Conservation (phyloP, 129 eudicot genomes). For the Dittrichia graveolens region DNA sequence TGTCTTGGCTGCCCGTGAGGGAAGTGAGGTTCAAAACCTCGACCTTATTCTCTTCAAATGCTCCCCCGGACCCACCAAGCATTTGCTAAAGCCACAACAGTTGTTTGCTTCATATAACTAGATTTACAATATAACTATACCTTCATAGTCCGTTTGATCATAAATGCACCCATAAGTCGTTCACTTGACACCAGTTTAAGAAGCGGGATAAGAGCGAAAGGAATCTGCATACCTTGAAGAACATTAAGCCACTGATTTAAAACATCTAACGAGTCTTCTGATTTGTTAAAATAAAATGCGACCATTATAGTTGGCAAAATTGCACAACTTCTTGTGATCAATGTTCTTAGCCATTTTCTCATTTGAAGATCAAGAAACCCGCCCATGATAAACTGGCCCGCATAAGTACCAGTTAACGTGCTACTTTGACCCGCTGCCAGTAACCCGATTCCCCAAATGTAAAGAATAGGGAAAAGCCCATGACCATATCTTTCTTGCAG, state of each 20-base stretch:
- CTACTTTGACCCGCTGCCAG: conserved; percentile 86
- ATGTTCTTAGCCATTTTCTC: conserved; percentile 71
- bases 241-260: conserved; percentile 81
- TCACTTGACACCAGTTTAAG: conserved; percentile 62
- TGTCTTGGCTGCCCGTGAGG: too few species aligned
- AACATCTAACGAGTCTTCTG: conserved; percentile 60
- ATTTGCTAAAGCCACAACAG: too few species aligned
- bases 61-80: too few species aligned
- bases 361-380: conserved; percentile 65
- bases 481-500: conserved; percentile 64
- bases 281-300: conserved; percentile 53
- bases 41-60: too few species aligned
- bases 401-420: conserved; percentile 77
- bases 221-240: conserved; percentile 77
- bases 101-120: too few species aligned
- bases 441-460: conserved; percentile 81
- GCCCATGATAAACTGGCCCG: conserved; percentile 78
- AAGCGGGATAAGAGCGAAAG: conserved; percentile 78
- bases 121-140: conserved; percentile 32
- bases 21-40: too few species aligned
- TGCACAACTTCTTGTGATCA: conserved; percentile 71
- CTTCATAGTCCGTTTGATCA: conserved; percentile 54
- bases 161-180: conserved; percentile 63
- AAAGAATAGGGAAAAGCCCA: conserved; percentile 63
- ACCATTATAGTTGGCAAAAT: conserved; percentile 71